Percentiles rank a stretch among this genome's conserved stretches.
Conservation (phyloP, 1,284 basidiomycete genomes). For the Takashimella tepidaria region DNA sequence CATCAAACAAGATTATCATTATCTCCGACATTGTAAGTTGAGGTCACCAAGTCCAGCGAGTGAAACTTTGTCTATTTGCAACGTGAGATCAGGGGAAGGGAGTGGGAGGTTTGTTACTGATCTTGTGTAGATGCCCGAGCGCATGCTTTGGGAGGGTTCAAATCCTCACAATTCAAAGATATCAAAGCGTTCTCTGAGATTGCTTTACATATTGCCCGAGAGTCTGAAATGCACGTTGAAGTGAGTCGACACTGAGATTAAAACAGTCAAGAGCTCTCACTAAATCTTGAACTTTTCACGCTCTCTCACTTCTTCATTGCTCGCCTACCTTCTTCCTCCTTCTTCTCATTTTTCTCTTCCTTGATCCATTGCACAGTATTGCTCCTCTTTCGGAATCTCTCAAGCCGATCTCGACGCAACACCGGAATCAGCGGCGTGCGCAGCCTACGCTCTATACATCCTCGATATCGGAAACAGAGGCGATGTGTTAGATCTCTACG, state of each 20-base stretch:
- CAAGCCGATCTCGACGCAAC: constrained; percentile 58
- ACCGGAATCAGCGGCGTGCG: constrained; percentile 64
- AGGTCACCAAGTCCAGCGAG: constrained; percentile 44
- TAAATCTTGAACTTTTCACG: too few species aligned
- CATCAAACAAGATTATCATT: constrained; percentile 60
- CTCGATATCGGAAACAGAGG: constrained; percentile 70
- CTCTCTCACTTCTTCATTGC: too few species aligned
- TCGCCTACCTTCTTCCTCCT: neutral
- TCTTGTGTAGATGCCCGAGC: constrained; percentile 50
- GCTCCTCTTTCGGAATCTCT: constrained; percentile 63
- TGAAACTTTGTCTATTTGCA: too few species aligned
- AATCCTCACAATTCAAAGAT: constrained; percentile 61
- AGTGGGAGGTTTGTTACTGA: neutral
- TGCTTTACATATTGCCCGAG: constrained; percentile 61
- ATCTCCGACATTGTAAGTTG: constrained; percentile 48
- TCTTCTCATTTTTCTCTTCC: too few species aligned
- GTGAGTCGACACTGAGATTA: constrained; percentile 28
- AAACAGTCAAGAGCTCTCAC: too few species aligned
- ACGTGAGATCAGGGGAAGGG: neutral
- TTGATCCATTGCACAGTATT: constrained; percentile 50
- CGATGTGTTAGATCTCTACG: constrained; percentile 65
- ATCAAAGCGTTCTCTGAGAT: constrained; percentile 65
- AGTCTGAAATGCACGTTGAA: constrained; percentile 66
- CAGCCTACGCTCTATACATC: constrained; percentile 80
- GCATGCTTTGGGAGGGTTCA: constrained; percentile 65